Conservation (phyloP, 108 stramenopile species). For the Nannochloropsis granulata region DNA sequence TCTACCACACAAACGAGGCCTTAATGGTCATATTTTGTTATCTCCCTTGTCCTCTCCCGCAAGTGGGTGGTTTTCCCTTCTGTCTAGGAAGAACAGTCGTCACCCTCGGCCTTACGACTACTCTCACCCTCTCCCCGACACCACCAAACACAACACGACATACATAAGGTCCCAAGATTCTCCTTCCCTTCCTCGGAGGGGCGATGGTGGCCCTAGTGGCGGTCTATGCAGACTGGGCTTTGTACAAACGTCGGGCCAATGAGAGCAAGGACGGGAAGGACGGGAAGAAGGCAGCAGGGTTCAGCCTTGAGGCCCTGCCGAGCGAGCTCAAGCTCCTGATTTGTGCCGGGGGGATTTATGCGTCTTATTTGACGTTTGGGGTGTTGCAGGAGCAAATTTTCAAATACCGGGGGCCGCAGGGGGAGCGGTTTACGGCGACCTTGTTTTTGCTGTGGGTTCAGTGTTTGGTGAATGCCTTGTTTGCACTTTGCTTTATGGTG, state of each 20-base stretch:
- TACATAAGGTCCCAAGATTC: background rate
- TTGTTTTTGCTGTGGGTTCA: slow-evolving; percentile 39
- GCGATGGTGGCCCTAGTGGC: background rate
- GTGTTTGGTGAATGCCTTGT: slow-evolving; percentile 35
- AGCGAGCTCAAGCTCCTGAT: slow-evolving; percentile 17
- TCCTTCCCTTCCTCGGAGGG: background rate
- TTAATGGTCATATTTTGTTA: too few species aligned
- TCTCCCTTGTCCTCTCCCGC: too few species aligned
- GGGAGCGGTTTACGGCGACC: slow-evolving; percentile 13
- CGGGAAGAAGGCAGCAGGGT: background rate
- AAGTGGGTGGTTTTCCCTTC: too few species aligned
- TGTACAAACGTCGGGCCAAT: background rate
- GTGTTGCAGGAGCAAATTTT: slow-evolving; percentile 74
- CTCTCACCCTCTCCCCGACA: too few species aligned
- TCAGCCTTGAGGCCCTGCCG: background rate
- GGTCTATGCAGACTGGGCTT: background rate
- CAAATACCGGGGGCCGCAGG: background rate
- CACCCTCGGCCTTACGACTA: too few species aligned
- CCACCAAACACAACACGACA: too few species aligned
- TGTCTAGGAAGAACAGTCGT: too few species aligned
- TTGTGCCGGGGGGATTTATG: slow-evolving; percentile 68
- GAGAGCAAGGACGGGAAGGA: background rate
- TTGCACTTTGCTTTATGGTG: slow-evolving; percentile 7
- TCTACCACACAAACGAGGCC: too few species aligned
- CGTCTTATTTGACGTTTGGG: slow-evolving; percentile 82